Base-by-base conservation (phyloP, 345 rosid species). In the Aethionema arabicum region DNA sequence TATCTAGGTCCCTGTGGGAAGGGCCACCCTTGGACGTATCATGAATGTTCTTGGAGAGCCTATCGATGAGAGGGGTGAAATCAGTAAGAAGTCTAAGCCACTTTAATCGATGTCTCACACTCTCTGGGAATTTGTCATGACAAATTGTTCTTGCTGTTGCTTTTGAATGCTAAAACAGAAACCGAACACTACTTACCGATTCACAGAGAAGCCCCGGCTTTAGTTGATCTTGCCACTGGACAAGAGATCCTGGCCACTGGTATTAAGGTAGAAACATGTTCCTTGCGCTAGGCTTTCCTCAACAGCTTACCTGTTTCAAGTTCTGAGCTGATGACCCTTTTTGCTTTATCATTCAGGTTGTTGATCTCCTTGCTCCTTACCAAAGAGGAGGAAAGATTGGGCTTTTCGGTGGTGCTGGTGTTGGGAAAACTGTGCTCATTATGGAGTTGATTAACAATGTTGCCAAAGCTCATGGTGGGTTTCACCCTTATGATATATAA, bases 311-410 rank as follows among this genome's bases (percentile, higher is more conserved):
- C 7, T 35, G 6, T 35, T 35, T 47, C 15, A 8, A 16, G 15
- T 8, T 14, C 13, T 4, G 32, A 5, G n/a, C 16, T 32, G 5
- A 21, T 32, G 5, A 21, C 15, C 33, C 40, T 45, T 21, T 41
- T 67, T 32, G 8, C 53, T 31, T 59, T 2, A 4, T 21, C 27
- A n/a, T 45, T 32, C 14, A 85, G 96, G 92, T 88, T 65, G 96
- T 88, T 10, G 96, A 88, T 71, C 85, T 88, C 57, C 96, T 88
- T 67, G 92, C 96, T 32, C 96, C 92, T 30, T 88, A 88, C 77
- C 92, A 85, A 78, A 80, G 85, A 61, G 96, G 96, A 63, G 96
- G 96, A 50, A 88, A 88, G 81, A 88, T 88, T 68, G 96, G 96
- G 40, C 85, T 88, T 31, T 88, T 85, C 55, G 96, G 96, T 66